Percentiles rank a stretch among this genome's conserved stretches.
Evolutionary conservation across 139 green algal species (phyloP).

Genomic region (Closterium sp.): DNA sequence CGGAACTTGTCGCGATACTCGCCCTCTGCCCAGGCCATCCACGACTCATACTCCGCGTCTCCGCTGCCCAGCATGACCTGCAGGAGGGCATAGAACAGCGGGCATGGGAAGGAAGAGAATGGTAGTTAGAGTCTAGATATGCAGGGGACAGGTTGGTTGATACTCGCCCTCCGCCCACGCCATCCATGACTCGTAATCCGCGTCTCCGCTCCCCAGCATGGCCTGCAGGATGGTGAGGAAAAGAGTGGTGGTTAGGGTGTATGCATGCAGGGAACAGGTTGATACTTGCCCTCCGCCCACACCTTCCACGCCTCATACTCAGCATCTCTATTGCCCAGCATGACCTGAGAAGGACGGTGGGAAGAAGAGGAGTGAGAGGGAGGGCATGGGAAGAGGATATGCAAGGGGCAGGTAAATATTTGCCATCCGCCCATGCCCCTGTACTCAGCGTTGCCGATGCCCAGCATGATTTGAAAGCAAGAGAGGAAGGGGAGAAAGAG

Average conservation of each 20-base stretch:
- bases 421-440: too few species aligned
- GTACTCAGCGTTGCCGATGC: too few species aligned
- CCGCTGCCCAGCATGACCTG: constrained; percentile 77
- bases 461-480: neutral
- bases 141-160: neutral
- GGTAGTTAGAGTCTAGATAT: neutral
- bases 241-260: neutral
- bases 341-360: neutral
- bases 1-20: constrained; percentile 63
- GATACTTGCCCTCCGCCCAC: neutral
- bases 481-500: neutral
- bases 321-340: neutral
- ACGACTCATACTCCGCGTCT: constrained; percentile 70
- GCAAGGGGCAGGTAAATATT: too few species aligned
- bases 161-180: too few species aligned
- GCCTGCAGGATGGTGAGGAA: too few species aligned
- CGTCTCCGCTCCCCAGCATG: too few species aligned
- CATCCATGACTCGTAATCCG: too few species aligned
- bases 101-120: too few species aligned
- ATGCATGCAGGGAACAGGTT: neutral
- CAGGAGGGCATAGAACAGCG: too few species aligned
- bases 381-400: neutral
- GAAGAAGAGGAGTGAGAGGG: neutral
- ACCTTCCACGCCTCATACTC: neutral
- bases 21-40: constrained; percentile 44